phyloP scores from a whole-genome alignment of 83 land plant species.

The Picea mariana region DNA sequence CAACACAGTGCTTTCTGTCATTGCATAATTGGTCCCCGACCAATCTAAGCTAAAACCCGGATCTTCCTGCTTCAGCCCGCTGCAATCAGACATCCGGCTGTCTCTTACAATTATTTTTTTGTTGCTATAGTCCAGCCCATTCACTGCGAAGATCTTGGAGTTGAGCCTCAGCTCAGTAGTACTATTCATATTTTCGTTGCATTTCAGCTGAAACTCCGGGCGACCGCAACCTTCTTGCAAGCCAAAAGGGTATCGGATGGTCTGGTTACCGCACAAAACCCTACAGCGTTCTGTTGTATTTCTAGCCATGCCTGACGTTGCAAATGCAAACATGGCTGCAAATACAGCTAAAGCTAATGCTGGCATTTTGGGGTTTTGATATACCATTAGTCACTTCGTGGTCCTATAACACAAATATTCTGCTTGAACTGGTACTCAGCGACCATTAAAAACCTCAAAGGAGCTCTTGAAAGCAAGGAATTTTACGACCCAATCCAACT shows the following conservation, averaged over 20 bases:
- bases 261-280: constrained; percentile 9
- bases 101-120: constrained; percentile 3
- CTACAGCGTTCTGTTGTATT: not conserved
- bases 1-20: constrained; percentile 11
- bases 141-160: constrained; percentile 15
- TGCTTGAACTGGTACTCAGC: too few species aligned
- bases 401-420: too few species aligned
- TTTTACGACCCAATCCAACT: not conserved
- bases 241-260: constrained; percentile 13
- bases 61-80: not conserved
- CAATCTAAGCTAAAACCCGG: constrained; percentile 6
- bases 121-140: constrained; percentile 7
- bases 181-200: not conserved
- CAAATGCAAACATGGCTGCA: not conserved
- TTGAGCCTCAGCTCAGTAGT: not conserved
- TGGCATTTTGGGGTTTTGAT: too few species aligned
- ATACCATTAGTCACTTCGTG: too few species aligned
- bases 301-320: not conserved
- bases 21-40: not conserved
- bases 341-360: not conserved
- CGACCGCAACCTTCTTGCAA: constrained; percentile 13
- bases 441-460: too few species aligned
- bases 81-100: constrained; percentile 20
- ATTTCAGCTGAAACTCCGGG: constrained; percentile 9
- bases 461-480: not conserved